phyloP scores from a whole-genome alignment of 225 moss, liverwort and hornwort species.

The Bryoerythrophyllum caledonicum region DNA sequence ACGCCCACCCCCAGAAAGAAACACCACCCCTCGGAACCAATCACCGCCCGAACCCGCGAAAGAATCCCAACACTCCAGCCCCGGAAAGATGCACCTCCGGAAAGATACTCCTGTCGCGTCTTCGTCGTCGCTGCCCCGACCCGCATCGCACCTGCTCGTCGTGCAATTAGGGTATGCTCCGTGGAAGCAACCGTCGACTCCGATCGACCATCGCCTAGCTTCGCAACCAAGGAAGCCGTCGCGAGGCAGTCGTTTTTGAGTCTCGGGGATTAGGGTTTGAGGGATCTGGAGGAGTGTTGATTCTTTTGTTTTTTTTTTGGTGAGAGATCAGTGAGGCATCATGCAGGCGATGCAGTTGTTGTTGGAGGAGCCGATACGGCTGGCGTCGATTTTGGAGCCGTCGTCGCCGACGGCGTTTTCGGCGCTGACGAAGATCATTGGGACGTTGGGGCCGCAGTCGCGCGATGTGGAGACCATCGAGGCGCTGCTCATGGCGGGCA shows the following conservation, averaged over 20 bases:
- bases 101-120: not conserved
- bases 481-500: constrained; percentile 79
- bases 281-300: not conserved
- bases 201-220: not conserved
- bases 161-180: not conserved
- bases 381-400: constrained; percentile 90
- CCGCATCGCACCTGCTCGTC: not conserved
- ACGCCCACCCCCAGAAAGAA: not conserved
- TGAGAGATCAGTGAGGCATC: not conserved
- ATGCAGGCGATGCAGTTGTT: constrained; percentile 90
- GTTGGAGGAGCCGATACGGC: constrained; percentile 94
- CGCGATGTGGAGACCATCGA: constrained; percentile 86
- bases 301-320: not conserved
- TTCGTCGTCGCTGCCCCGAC: not conserved
- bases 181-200: not conserved
- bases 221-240: not conserved
- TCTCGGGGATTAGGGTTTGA: not conserved
- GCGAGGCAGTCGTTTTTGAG: not conserved
- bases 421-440: constrained; percentile 88
- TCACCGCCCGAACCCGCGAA: not conserved
- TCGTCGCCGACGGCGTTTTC: constrained; percentile 73
- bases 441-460: constrained; percentile 81
- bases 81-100: no score
- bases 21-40: not conserved
- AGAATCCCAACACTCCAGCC: not conserved